These are phyloP conservation scores for Torulaspora globosa DNA, from an alignment of 1,139 yeast species.

Conservation along the genomic window DNA sequence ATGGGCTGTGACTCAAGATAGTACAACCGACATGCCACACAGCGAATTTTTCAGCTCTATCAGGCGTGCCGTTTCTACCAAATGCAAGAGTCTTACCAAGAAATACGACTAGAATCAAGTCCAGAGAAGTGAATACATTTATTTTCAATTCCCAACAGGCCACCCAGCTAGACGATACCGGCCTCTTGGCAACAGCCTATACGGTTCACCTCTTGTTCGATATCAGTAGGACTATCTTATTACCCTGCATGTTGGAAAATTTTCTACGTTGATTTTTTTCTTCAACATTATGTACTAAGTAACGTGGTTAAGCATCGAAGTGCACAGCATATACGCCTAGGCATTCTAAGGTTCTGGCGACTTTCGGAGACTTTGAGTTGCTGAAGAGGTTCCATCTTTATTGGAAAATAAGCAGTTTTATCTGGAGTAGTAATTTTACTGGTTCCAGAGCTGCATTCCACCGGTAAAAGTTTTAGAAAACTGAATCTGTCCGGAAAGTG, in stretches of 20 bases:
- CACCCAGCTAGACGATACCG: no score
- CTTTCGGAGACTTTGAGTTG: neutral
- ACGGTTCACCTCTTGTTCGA: neutral
- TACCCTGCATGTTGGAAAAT: slow-evolving; percentile 15
- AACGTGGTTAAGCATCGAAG: slow-evolving; percentile 4
- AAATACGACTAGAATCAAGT: no score
- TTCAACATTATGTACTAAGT: slow-evolving; percentile 9
- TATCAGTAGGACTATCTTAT: neutral
- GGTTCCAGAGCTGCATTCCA: slow-evolving; percentile 1
- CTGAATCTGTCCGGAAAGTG: neutral
- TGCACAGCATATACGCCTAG: neutral
- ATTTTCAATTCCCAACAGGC: no score
- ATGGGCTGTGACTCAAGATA: slow-evolving; percentile 7
- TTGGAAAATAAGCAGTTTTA: neutral
- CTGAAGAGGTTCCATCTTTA: neutral
- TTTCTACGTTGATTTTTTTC: slow-evolving; percentile 4
- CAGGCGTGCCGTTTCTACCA: no score
- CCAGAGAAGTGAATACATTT: no score
- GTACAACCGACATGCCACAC: neutral
- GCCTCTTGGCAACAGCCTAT: no score
- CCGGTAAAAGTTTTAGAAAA: neutral
- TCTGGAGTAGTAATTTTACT: neutral
- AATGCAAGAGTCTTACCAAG: no score
- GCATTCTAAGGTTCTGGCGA: neutral
- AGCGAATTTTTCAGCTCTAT: no score